These are phyloP conservation scores for Penicillium steckii DNA, from an alignment of 495 filamentous ascomycete genomes.

Conservation along the genomic window DNA sequence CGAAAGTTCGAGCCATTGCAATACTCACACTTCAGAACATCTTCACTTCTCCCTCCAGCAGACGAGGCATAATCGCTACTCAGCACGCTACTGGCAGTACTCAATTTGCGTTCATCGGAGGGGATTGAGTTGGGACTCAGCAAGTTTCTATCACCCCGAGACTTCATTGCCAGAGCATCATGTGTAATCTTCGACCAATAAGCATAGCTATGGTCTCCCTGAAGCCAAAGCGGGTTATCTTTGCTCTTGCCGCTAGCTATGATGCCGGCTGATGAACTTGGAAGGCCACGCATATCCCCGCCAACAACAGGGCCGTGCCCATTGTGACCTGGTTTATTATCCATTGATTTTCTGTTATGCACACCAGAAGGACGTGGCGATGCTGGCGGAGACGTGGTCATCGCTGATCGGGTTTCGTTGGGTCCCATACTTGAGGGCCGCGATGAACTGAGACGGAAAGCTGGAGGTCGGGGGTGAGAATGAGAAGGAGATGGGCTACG, in stretches of 20 bases:
- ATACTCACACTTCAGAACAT: constrained; percentile 46
- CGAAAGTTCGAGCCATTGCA: constrained; percentile 54
- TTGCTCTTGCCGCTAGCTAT: constrained; percentile 22
- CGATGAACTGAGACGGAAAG: constrained; percentile 19
- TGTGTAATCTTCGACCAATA: constrained; percentile 53
- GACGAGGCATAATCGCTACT: constrained; percentile 48
- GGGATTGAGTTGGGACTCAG: constrained; percentile 27
- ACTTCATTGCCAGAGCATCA: constrained; percentile 39
- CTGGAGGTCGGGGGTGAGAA: constrained; percentile 36
- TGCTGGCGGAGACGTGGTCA: constrained; percentile 35
- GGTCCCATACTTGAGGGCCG: constrained; percentile 24
- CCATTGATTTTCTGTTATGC: constrained; percentile 25
- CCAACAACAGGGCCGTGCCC: not conserved
- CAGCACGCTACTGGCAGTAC: constrained; percentile 33
- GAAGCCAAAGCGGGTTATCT: constrained; percentile 49
- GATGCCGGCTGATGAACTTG: constrained; percentile 16
- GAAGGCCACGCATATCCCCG: constrained; percentile 3
- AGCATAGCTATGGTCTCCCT: constrained; percentile 51
- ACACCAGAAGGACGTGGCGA: constrained; percentile 33
- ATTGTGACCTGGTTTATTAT: constrained; percentile 5
- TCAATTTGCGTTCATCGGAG: constrained; percentile 32
- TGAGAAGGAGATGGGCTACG: constrained; percentile 57
- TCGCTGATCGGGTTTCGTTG: constrained; percentile 29
- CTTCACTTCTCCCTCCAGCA: constrained; percentile 35
- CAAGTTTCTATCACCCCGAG: constrained; percentile 24